Evolutionary conservation across 176 grass and related monocot species (phyloP).

Genomic region (Paspalum vaginatum): DNA sequence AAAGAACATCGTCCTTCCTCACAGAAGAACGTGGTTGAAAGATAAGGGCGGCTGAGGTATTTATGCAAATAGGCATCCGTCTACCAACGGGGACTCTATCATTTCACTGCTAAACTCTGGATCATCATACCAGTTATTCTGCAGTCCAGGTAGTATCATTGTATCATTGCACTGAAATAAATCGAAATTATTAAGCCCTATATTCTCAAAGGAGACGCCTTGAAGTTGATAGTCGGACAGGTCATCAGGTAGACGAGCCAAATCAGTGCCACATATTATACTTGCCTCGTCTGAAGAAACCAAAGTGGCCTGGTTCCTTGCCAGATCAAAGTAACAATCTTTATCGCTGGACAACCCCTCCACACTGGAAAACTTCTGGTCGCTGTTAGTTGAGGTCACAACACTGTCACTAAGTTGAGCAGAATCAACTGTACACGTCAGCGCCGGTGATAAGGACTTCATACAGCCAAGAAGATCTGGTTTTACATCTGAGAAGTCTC

Average conservation of each 20-base stretch:
- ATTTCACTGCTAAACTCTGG: conserved; percentile 56
- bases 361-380: conserved; percentile 50
- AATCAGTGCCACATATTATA: conserved; percentile 51
- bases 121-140: conserved; percentile 86
- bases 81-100: conserved; percentile 60
- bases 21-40: conserved; percentile 33
- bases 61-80: conserved; percentile 88
- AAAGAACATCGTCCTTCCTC: conserved; percentile 49
- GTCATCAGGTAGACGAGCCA: conserved; percentile 63
- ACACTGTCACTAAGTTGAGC: conserved; percentile 59
- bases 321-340: conserved; percentile 52
- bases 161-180: conserved; percentile 65
- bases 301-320: conserved; percentile 38
- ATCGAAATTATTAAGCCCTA: conserved; percentile 66
- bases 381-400: conserved; percentile 39
- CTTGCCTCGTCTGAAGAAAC: conserved; percentile 43
- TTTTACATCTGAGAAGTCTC: conserved; percentile 61
- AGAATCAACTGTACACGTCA: conserved; percentile 70
- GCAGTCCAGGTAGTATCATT: conserved; percentile 45
- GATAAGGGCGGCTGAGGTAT: conserved; percentile 13
- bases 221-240: conserved; percentile 63
- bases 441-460: conserved; percentile 61
- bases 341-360: conserved; percentile 54
- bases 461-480: conserved; percentile 59
- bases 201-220: conserved; percentile 73